phyloP scores from a whole-genome alignment of 2,329 filamentous ascomycete species.

The Alternaria brassicae region DNA sequence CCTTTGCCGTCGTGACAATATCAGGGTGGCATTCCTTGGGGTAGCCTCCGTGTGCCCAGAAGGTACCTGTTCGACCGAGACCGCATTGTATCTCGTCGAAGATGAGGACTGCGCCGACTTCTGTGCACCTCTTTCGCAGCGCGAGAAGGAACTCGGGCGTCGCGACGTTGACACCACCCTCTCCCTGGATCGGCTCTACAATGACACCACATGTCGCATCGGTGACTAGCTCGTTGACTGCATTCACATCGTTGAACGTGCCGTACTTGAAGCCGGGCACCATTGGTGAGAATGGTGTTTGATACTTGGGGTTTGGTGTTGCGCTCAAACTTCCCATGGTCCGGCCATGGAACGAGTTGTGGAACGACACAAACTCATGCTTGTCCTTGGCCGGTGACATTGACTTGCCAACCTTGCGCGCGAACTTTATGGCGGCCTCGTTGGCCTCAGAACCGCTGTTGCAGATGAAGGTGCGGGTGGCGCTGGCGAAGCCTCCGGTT shows the following conservation, averaged over 20 bases:
- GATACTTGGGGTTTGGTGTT: slow-evolving; percentile 97
- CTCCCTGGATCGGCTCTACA: slow-evolving; percentile 95
- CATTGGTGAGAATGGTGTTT: slow-evolving; percentile 94
- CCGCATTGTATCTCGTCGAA: slow-evolving; percentile 99
- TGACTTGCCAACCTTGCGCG: slow-evolving; percentile 85
- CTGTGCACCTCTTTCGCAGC: slow-evolving; percentile 82
- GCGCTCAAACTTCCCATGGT: slow-evolving; percentile 96
- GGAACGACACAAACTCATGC: slow-evolving; percentile 86
- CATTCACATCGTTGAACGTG: slow-evolving; percentile 80
- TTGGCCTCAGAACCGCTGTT: slow-evolving; percentile 98
- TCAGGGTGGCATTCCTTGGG: slow-evolving; percentile 87
- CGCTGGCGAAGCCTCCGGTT: slow-evolving; percentile 82
- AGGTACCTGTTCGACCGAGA: slow-evolving; percentile 79
- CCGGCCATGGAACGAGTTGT: slow-evolving; percentile 91
- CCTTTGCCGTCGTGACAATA: slow-evolving; percentile 92
- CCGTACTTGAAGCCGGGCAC: slow-evolving; percentile 90
- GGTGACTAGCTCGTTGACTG: slow-evolving; percentile 76
- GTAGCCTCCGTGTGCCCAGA: slow-evolving; percentile 86
- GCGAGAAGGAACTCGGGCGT: slow-evolving; percentile 82
- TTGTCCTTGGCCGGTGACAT: slow-evolving; percentile 75
- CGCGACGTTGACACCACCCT: slow-evolving; percentile 89
- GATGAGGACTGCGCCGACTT: slow-evolving; percentile 87
- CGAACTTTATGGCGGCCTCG: slow-evolving; percentile 96
- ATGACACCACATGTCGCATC: slow-evolving; percentile 92
- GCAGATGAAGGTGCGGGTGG: slow-evolving; percentile 84